phyloP scores from a whole-genome alignment of 441 rosid species.

The Pelargonium myrrhifolium region DNA sequence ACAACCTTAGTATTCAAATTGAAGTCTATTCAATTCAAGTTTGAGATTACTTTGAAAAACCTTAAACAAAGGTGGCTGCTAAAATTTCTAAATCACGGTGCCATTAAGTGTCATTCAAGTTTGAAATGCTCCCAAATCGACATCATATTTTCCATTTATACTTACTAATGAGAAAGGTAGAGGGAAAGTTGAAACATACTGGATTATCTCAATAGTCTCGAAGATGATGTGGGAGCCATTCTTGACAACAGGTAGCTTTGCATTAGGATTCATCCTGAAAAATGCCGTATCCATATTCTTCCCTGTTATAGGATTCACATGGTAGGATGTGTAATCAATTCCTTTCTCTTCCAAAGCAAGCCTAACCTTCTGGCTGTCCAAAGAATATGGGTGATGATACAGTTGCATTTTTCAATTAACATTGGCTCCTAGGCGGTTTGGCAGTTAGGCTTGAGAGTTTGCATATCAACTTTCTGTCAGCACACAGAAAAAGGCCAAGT shows the following conservation, averaged over 20 bases:
- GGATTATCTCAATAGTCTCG: conserved; percentile 67
- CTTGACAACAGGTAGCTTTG: conserved; percentile 72
- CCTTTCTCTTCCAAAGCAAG: conserved; percentile 85
- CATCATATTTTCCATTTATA: not conserved
- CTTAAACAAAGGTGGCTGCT: not conserved
- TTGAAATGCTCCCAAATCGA: conserved; percentile 4
- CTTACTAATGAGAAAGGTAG: conserved; percentile 5
- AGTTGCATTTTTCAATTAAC: conserved; percentile 52
- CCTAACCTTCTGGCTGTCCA: conserved; percentile 84
- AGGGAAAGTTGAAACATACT: conserved; percentile 40
- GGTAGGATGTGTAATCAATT: conserved; percentile 80
- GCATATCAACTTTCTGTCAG: not conserved
- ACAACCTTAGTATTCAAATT: not conserved
- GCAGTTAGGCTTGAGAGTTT: not conserved
- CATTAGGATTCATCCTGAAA: conserved; percentile 63
- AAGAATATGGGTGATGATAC: conserved; percentile 76
- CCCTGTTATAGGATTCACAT: conserved; percentile 72
- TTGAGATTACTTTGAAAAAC: not conserved
- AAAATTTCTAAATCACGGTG: not conserved
- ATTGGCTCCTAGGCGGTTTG: not conserved
- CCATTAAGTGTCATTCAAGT: not conserved
- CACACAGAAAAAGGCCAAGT: not conserved
- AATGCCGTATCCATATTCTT: conserved; percentile 68
- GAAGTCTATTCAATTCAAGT: not conserved
- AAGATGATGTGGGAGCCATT: conserved; percentile 66